Percentiles rank a stretch among this genome's conserved stretches.
Evolutionary conservation across 306 rosid genomes (phyloP).

Genomic region (Crotalaria pallida): DNA sequence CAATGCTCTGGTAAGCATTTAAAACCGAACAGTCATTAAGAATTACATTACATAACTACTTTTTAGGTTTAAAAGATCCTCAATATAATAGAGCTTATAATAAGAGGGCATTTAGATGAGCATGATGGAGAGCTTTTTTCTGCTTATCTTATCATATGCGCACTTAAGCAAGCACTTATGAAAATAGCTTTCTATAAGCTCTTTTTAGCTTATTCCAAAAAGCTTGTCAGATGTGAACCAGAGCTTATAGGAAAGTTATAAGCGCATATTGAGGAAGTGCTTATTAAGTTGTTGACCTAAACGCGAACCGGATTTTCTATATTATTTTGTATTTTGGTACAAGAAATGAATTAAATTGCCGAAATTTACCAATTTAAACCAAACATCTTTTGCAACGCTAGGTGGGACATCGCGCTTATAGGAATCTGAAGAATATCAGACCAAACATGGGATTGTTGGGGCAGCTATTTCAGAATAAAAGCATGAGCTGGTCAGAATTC

Average conservation of each 20-base stretch:
- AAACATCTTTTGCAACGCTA: constrained; percentile 27
- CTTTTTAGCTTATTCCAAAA: too few species aligned
- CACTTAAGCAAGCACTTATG: too few species aligned
- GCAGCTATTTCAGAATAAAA: constrained; percentile 77
- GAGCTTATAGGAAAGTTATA: too few species aligned
- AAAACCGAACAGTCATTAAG: background rate
- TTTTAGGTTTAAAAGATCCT: background rate
- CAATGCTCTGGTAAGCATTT: constrained; percentile 79
- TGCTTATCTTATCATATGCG: too few species aligned
- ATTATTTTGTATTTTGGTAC: background rate
- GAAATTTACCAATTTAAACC: constrained; percentile 9
- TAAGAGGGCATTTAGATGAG: too few species aligned
- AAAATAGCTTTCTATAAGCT: too few species aligned
- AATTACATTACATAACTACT: background rate
- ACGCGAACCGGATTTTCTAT: background rate
- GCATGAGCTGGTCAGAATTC: constrained; percentile 69
- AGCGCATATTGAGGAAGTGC: too few species aligned
- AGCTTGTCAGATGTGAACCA: too few species aligned
- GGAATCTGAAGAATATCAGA: constrained; percentile 83
- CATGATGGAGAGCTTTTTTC: too few species aligned
- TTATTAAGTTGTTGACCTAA: too few species aligned
- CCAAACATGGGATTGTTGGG: constrained; percentile 90
- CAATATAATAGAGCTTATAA: background rate
- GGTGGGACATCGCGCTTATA: constrained; percentile 83
- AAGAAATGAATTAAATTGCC: constrained; percentile 10